Conservation (phyloP, 345 rosid species). For the Salix viminalis region DNA sequence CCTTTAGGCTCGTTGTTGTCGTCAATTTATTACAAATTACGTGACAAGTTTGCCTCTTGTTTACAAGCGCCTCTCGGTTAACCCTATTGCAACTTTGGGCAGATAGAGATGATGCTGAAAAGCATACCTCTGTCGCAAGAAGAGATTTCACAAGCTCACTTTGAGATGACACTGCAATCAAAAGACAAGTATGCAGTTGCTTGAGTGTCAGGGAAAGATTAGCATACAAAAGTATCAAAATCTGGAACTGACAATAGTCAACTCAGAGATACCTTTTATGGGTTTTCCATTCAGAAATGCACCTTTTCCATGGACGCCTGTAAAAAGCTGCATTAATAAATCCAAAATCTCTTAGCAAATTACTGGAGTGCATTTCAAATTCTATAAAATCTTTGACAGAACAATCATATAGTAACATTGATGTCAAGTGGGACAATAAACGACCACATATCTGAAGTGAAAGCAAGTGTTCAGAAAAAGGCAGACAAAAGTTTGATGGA, state of each 20-base stretch:
- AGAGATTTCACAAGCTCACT: conserved; percentile 73
- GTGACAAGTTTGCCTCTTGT: not conserved
- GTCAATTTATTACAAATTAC: not conserved
- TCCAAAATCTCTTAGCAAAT: conserved; percentile 2
- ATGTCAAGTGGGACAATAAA: not conserved
- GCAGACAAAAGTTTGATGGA: not conserved
- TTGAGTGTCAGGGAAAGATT: not conserved
- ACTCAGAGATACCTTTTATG: conserved; percentile 51
- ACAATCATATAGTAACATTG: not conserved
- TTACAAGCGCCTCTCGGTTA: not conserved
- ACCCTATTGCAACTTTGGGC: not conserved
- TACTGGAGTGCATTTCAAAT: not conserved
- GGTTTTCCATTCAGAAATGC: conserved; percentile 78
- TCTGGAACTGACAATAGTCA: not conserved
- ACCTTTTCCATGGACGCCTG: conserved; percentile 69
- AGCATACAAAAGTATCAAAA: not conserved
- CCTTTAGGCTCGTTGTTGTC: not conserved
- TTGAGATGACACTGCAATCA: conserved; percentile 64
- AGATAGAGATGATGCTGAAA: not conserved
- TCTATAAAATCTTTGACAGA: not conserved
- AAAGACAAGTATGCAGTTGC: conserved; percentile 12
- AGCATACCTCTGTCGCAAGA: conserved; percentile 76
- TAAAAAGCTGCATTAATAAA: conserved; percentile 57
- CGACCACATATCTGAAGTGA: not conserved
- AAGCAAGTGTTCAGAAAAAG: not conserved